Evolutionary conservation across 768 basidiomycete genomes (phyloP).

Genomic region (Lentinus tigrinus): DNA sequence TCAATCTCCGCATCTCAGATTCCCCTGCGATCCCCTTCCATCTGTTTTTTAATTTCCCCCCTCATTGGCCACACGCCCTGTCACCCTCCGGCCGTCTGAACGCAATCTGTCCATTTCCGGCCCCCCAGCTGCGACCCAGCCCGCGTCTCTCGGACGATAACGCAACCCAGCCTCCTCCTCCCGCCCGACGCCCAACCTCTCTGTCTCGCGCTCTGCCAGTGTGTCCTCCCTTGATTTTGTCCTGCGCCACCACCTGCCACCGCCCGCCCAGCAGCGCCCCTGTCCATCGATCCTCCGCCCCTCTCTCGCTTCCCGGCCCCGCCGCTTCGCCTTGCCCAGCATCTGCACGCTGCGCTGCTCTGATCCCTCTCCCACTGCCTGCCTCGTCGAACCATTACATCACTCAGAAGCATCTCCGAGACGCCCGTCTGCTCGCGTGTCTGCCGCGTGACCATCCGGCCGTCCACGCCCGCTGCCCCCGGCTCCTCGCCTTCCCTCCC

Average conservation of each 20-base stretch:
- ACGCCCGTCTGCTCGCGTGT: constrained; percentile 15
- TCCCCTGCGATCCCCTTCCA: constrained; percentile 18
- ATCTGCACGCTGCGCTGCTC: background rate
- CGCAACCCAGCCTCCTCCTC: background rate
- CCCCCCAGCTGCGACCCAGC: constrained; percentile 3
- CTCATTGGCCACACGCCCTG: constrained; percentile 23
- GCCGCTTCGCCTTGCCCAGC: constrained; percentile 3
- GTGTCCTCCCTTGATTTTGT: constrained; percentile 1
- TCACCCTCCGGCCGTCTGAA: constrained; percentile 12
- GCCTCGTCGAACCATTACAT: constrained; percentile 10
- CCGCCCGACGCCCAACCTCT: background rate
- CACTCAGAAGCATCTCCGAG: constrained; percentile 8
- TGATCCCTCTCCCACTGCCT: background rate
- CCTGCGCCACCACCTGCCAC: constrained; percentile 12
- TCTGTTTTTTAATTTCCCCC: constrained; percentile 18
- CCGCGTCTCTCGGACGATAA: constrained; percentile 20
- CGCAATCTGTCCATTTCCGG: constrained; percentile 24
- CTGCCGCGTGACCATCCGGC: constrained; percentile 11
- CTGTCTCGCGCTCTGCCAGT: background rate
- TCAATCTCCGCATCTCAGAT: constrained; percentile 28
- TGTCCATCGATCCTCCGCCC: background rate
- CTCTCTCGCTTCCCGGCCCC: constrained; percentile 11
- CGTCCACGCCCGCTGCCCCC: background rate
- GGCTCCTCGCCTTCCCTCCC: background rate
- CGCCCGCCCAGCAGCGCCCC: background rate